A percentile compares a stretch with the other conserved stretches of the same genome.
Conservation (phyloP, 225 moss, liverwort and hornwort genomes). For the Pleurozium schreberi region DNA sequence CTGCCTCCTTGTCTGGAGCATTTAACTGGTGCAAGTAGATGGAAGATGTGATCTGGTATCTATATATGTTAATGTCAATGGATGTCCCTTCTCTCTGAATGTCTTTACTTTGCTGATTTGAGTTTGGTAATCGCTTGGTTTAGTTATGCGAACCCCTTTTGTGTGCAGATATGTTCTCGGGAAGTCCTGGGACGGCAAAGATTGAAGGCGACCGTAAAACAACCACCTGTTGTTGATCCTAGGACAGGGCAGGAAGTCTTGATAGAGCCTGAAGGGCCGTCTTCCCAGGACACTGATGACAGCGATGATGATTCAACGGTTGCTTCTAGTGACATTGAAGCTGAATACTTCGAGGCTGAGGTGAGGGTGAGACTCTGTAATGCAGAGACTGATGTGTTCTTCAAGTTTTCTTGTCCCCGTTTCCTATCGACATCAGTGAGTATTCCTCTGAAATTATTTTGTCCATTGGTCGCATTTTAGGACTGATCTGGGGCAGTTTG, state of each 20-base stretch:
- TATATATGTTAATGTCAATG: neutral
- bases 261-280: conserved; percentile 31
- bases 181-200: conserved; percentile 58
- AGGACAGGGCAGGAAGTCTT: conserved; percentile 65
- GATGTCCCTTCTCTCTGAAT: neutral
- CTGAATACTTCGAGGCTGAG: conserved; percentile 89
- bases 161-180: conserved; percentile 51
- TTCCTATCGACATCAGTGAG: neutral
- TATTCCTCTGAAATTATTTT: neutral
- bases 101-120: neutral
- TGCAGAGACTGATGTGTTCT: neutral
- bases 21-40: neutral
- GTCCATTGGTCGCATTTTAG: neutral
- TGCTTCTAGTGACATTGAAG: conserved; percentile 53
- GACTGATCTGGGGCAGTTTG: neutral
- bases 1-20: neutral
- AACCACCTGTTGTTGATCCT: conserved; percentile 89
- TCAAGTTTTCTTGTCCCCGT: neutral
- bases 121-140: neutral
- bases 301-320: conserved; percentile 36
- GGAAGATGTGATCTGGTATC: neutral
- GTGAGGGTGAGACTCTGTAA: conserved; percentile 8
- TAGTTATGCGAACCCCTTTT: neutral
- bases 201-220: conserved; percentile 65
- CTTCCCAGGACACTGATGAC: conserved; percentile 32